Evolutionary conservation across 1,284 basidiomycete genomes (phyloP), one percentile per base, ranked within the genome.

Genomic region (Rhodotorula sp.): DNA sequence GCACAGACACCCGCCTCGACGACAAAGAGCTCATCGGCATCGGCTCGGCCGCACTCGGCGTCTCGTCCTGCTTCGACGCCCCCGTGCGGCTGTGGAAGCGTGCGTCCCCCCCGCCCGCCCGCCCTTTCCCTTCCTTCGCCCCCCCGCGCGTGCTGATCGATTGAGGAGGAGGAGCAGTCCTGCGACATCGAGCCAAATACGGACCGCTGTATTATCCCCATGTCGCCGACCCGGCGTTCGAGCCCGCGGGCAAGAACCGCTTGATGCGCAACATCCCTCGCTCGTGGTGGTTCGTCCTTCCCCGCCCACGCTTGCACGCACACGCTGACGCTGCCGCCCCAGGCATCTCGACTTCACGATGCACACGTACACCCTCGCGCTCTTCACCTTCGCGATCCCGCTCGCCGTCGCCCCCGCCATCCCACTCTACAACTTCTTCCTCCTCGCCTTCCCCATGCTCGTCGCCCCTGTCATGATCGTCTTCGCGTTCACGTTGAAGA

Each of bases 361-460:
- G 68, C 62, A 56, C 51, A 59, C 61, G 6, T 71, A 67, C 24
- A 68, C 62, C 16, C 34, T 65, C n/a, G 64, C 65, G 0, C 67
- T 73, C 18, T 69, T 73, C 52, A 60, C 72, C 48, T 72, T 76
- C 30, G 75, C 75, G 34, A 65, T 75, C 22, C 75, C 75, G 15
- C 67, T 76, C 56, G 73, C 75, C 22, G 56, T 76, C 47, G 69
- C 73, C 0, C 70, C 73, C 1, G 65, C 69, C 9, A 62, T 76
- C 30, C 64, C 69, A 9, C 69, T 72, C 70, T 73, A 64, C 59
- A 63, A 71, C 65, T 75, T 75, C 47, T 76, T 75, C 68, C 64
- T 75, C 47, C 70, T 74, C 67, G 64, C 64, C 22, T 63, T 68
- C 47, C 70, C 71, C 10, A 72, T 76, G 67, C 68, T 76, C 64